A percentile compares a stretch with the other conserved stretches of the same genome.
Conservation (phyloP, 2,329 filamentous ascomycete species). For the Westerdykella ornata region DNA sequence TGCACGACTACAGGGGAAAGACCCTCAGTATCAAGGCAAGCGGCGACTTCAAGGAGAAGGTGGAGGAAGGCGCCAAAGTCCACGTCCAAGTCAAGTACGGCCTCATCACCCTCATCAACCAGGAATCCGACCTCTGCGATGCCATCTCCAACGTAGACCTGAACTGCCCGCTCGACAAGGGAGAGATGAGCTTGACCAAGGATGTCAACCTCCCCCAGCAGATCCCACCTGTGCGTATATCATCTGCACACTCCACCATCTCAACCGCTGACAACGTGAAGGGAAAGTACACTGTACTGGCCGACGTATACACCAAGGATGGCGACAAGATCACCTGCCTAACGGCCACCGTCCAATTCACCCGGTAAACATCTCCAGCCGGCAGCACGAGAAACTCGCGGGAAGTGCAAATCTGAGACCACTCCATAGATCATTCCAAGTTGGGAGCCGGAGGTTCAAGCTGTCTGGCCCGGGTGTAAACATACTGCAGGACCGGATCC, state of each 20-base stretch:
- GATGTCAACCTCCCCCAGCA: constrained; percentile 75
- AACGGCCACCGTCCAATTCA: constrained; percentile 63
- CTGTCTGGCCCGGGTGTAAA: constrained; percentile 33
- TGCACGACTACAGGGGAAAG: constrained; percentile 54
- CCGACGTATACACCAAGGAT: constrained; percentile 73
- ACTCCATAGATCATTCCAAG: constrained; percentile 17
- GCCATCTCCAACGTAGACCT: constrained; percentile 83
- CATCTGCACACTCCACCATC: background rate
- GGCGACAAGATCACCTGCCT: constrained; percentile 77
- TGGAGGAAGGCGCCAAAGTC: constrained; percentile 75
- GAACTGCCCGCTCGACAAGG: constrained; percentile 79
- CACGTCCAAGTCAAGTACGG: constrained; percentile 87
- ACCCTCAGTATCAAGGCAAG: constrained; percentile 70
- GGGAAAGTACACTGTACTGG: constrained; percentile 85
- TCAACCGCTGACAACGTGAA: constrained; percentile 34
- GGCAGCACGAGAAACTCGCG: background rate
- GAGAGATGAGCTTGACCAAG: constrained; percentile 67
- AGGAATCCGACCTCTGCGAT: constrained; percentile 78
- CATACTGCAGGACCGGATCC: constrained; percentile 26
- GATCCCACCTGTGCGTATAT: constrained; percentile 71
- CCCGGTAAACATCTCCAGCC: constrained; percentile 28
- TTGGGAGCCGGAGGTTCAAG: constrained; percentile 29
- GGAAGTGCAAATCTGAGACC: constrained; percentile 13
- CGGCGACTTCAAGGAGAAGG: constrained; percentile 64
- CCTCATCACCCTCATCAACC: constrained; percentile 79